Percentiles rank a stretch among this genome's conserved stretches.
These are phyloP conservation scores for Mucuna pruriens DNA, from an alignment of 306 rosid genomes.

Conservation along the genomic window DNA sequence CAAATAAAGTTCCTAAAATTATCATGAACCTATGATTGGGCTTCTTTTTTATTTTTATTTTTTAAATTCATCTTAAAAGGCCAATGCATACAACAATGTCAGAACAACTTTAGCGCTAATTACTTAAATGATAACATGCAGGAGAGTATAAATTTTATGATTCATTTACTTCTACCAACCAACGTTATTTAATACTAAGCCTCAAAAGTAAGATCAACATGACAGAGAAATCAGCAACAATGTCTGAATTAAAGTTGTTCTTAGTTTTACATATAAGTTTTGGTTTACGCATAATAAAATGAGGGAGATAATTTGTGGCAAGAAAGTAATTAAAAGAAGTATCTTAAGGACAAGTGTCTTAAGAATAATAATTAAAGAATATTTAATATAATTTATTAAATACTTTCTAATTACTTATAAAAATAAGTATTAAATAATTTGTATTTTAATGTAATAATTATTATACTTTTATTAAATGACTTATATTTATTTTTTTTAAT, in stretches of 20 bases:
- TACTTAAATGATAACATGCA: not conserved
- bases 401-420: not conserved
- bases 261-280: not conserved
- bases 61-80: not conserved
- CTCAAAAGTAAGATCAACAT: not conserved
- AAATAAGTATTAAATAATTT: not conserved
- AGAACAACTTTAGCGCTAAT: not conserved
- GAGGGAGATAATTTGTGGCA: not conserved
- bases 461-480: not conserved
- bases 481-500: too few relatives aligned
- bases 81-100: not conserved
- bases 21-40: constrained; percentile 25
- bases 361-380: too few relatives aligned
- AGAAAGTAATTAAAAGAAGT: not conserved
- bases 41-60: not conserved
- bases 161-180: not conserved
- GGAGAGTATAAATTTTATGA: not conserved
- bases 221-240: not conserved
- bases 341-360: not conserved
- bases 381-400: too few relatives aligned
- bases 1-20: not conserved
- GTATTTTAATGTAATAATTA: not conserved
- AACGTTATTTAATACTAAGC: not conserved
- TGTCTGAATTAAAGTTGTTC: not conserved
- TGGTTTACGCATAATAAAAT: not conserved